Evolutionary conservation across 306 rosid species (phyloP).

Genomic region (Rosa multiflora): DNA sequence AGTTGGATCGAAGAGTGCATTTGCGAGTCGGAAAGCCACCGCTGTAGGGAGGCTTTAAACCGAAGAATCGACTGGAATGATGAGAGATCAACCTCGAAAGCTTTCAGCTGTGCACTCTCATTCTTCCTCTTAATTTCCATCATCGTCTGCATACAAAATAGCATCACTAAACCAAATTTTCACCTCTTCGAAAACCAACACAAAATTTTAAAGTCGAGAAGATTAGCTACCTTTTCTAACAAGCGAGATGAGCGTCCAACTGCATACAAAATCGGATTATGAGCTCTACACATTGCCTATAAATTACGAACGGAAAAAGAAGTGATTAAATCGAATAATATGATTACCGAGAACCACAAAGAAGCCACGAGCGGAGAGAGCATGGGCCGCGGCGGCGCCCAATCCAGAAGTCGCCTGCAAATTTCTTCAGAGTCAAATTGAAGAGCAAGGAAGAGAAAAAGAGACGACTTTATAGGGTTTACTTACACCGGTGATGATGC

Average conservation of each 20-base stretch:
- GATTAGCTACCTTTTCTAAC: not conserved
- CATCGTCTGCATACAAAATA: conserved; percentile 49
- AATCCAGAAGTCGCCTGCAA: conserved; percentile 90
- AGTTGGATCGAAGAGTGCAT: conserved; percentile 82
- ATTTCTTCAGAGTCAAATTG: too few species aligned
- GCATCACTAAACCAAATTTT: conserved; percentile 2
- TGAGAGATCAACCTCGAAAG: conserved; percentile 67
- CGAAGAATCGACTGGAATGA: conserved; percentile 54
- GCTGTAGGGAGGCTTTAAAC: conserved; percentile 56
- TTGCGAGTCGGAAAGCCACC: conserved; percentile 69
- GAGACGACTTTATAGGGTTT: too few species aligned
- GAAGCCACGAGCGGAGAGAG: conserved; percentile 73
- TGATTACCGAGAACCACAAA: conserved; percentile 60
- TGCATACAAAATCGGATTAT: conserved; percentile 39
- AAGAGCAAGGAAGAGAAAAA: not conserved
- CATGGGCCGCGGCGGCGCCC: conserved; percentile 71
- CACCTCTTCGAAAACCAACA: not conserved
- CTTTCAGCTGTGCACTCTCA: conserved; percentile 55
- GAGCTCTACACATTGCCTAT: not conserved
- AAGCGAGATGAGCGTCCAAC: conserved; percentile 67
- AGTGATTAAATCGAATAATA: not conserved
- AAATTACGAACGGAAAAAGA: not conserved
- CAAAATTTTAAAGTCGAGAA: too few species aligned
- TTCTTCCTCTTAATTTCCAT: conserved; percentile 57
- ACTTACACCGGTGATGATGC: conserved; percentile 82